Base-by-base conservation (phyloP, 495 filamentous ascomycete genomes). In the Entonaema liquescens region DNA sequence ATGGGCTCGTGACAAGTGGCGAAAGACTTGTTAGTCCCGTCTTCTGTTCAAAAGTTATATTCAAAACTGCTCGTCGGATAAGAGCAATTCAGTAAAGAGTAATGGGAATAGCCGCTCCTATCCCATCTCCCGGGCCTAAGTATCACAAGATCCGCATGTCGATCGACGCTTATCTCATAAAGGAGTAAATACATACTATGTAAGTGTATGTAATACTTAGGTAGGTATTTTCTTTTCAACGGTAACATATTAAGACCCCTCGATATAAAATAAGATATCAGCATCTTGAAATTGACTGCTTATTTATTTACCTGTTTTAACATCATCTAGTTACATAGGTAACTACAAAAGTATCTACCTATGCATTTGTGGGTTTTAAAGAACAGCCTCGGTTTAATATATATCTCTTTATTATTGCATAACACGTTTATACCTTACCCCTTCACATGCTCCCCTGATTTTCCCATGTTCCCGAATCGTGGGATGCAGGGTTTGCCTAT, bases 1-100 rank as follows among this genome's bases (percentile, higher is more conserved):
- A 68, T 72, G 49, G 40, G 29, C 65, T 65, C 15, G 44, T 53
- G 70, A 59, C 70, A 72, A 31, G 70, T 72, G 70, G 70, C 70
- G 64, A 59, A 44, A 55, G 33, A 38, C 58, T 58, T 59, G 25
- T 58, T 33, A 36, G 25, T 19, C 23, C 19, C 17, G 17, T 13
- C 17, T 50, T 54, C 21, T 31, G 49, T 26, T 36, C 15, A 42
- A 47, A 23, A 7, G 8, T 47, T n/a, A 19, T 47, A 47, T 19
- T 8, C 6, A 47, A 44, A 19, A 17, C 9, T 2, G 19, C 2
- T 40, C 12, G 40, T 54, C 15, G 23, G 29, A 36, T 52, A 61
- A 29, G 29, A 52, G 59, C 59, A 61, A 61, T 52, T 62, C 44
- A 38, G 11, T 13, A 28, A 59, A n/a, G n/a, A n/a, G n/a, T 38